Percentiles rank a stretch among this genome's conserved stretches.
phyloP scores from a whole-genome alignment of 2,329 filamentous ascomycete species.

The Xylariaceae sp. region DNA sequence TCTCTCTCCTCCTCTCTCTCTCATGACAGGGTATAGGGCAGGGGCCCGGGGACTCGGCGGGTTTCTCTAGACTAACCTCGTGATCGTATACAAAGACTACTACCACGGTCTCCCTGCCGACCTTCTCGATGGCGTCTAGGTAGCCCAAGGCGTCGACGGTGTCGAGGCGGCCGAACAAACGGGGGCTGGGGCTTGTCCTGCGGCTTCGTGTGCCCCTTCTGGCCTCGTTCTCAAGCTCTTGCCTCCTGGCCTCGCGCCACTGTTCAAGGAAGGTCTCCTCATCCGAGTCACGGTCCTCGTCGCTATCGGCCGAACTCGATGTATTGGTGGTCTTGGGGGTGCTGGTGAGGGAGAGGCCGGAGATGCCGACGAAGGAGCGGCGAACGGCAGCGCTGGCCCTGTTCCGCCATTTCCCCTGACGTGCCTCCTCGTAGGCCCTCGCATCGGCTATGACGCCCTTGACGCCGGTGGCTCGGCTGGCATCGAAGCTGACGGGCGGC shows the following conservation, averaged over 20 bases:
- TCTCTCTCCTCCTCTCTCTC: too few species aligned
- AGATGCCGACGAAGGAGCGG: constrained; percentile 49
- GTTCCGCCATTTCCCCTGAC: constrained; percentile 49
- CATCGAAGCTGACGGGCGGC: constrained; percentile 58
- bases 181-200: constrained; percentile 69
- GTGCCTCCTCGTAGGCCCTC: constrained; percentile 66
- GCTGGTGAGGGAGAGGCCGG: constrained; percentile 40
- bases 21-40: too few species aligned
- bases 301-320: constrained; percentile 36
- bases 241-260: constrained; percentile 77
- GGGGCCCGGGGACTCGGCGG: too few species aligned
- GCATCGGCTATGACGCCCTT: constrained; percentile 86
- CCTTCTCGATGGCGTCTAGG: constrained; percentile 93
- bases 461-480: constrained; percentile 69
- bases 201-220: constrained; percentile 53
- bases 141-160: constrained; percentile 87
- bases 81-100: constrained; percentile 92
- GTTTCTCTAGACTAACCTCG: constrained; percentile 60
- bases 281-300: constrained; percentile 49
- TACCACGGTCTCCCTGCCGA: constrained; percentile 71
- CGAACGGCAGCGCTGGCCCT: constrained; percentile 48
- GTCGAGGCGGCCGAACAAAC: constrained; percentile 73
- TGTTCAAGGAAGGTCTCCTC: constrained; percentile 77
- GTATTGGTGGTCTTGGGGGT: constrained; percentile 26
- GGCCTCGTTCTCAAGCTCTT: constrained; percentile 65